Base-by-base conservation (phyloP, 352 stramenopile genomes). In the Elongisporangium undulatum region DNA sequence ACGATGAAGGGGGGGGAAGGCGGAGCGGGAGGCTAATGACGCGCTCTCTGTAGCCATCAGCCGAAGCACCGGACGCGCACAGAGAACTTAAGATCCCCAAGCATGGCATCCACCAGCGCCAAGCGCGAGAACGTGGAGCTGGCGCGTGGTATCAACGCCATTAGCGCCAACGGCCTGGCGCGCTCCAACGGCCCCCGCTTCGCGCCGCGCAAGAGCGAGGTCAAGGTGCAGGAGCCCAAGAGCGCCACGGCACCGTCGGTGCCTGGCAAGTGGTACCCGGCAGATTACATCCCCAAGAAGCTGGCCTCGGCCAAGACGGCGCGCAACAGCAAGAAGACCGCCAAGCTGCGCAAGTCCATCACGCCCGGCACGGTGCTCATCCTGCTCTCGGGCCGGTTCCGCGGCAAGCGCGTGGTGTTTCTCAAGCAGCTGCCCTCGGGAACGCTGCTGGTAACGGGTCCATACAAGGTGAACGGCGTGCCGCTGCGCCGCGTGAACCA, bases 341-440 rank as follows among this genome's bases (percentile, higher is more conserved):
- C 94, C 59, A 98, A 97, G 79, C 84, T 99, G 20, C 95, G 97
- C 61, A 87, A 95, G 63, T 97, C 90, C 61, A 98, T 99, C 82
- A 97, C 87, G 51, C 96, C 97, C 10, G 97, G 97, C 75, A 98
- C 96, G 34, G 95, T 99, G 41, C 83, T 99, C 51, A 99, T 99
- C 74, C 79, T 99, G 62, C 83, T 99, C 16, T 95, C 94, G 41
- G 97, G 97, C 59, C 93, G 97, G 71, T 99, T 99, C 86, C 89
- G 94, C 74, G 97, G 97, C 82, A 99, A 99, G 91, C 92, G 97
- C 65, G 96, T 99, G n/a, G 96, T 99, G 26, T 99, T 98, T 80
- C 84, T 99, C 22, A 99, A 99, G 82, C 81, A 96, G 58, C 83
- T 99, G 49, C 81, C 90, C 58, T 99, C 94, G 41, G 97, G 97